phyloP scores from a whole-genome alignment of 1,139 yeast genomes.

The Geotrichum citri-aurantii region DNA sequence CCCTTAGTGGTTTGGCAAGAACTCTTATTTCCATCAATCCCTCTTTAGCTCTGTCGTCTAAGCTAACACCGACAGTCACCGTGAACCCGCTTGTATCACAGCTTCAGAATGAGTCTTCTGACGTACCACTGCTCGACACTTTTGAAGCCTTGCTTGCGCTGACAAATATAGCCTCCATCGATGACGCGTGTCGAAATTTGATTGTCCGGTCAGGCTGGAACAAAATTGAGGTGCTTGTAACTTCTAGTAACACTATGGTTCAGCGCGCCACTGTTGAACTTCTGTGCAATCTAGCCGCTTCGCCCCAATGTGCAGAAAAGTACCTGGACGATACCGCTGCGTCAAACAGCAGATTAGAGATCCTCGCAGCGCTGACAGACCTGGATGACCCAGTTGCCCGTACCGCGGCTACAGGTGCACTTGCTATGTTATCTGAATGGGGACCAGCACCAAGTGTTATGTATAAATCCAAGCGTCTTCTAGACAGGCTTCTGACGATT shows the following conservation, averaged over 20 bases:
- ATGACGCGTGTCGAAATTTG: slow-evolving; percentile 34
- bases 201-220: slow-evolving; percentile 39
- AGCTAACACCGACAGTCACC: slow-evolving; percentile 33
- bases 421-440: slow-evolving; percentile 39
- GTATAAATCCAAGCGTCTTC: slow-evolving; percentile 21
- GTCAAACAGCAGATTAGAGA: slow-evolving; percentile 29
- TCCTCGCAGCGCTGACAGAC: slow-evolving; percentile 32
- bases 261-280: slow-evolving; percentile 39
- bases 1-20: slow-evolving; percentile 35
- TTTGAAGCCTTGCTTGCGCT: slow-evolving; percentile 46
- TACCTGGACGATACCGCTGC: slow-evolving; percentile 32
- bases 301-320: slow-evolving; percentile 36
- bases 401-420: slow-evolving; percentile 39
- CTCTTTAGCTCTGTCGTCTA: slow-evolving; percentile 33
- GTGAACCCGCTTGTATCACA: slow-evolving; percentile 32
- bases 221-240: slow-evolving; percentile 36
- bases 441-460: slow-evolving; percentile 31
- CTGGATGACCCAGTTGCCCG: slow-evolving; percentile 35
- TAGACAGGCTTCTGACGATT: slow-evolving; percentile 27
- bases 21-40: slow-evolving; percentile 37
- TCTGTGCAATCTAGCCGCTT: slow-evolving; percentile 37
- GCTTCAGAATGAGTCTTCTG: slow-evolving; percentile 26
- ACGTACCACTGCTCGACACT: slow-evolving; percentile 36
- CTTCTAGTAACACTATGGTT: slow-evolving; percentile 33
- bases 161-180: slow-evolving; percentile 44